phyloP scores from a whole-genome alignment of 139 green algal genomes.

The Haematococcus sp. region DNA sequence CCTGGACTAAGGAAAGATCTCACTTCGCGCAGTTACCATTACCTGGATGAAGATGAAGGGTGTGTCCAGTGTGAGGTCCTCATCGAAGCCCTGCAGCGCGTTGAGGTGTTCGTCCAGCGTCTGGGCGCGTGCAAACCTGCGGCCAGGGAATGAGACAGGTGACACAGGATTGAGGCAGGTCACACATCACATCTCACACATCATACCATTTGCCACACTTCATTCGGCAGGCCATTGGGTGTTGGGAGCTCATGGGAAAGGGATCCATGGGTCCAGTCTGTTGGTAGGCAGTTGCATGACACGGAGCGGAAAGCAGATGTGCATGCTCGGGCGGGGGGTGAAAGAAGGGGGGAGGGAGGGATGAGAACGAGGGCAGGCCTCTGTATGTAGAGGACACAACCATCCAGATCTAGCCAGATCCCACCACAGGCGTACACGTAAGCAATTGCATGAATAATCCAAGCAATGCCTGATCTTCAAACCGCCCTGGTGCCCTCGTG shows the following conservation, averaged over 20 bases:
- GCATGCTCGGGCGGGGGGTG: too few relatives aligned
- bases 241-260: too few relatives aligned
- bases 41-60: conserved; percentile 18
- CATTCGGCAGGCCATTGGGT: too few relatives aligned
- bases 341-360: too few relatives aligned
- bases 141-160: neutral
- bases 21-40: neutral
- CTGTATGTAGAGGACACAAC: too few relatives aligned
- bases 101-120: conserved; percentile 8
- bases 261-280: too few relatives aligned
- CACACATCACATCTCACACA: neutral
- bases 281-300: too few relatives aligned
- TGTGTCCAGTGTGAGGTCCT: conserved; percentile 12
- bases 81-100: conserved; percentile 12
- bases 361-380: too few relatives aligned
- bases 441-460: neutral
- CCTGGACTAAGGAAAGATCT: neutral
- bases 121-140: neutral
- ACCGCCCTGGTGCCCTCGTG: neutral
- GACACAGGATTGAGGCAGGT: neutral
- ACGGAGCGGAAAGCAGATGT: too few relatives aligned
- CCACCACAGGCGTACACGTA: neutral
- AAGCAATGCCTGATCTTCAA: neutral
- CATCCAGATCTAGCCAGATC: too few relatives aligned
- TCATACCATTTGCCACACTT: neutral